Evolutionary conservation across 331 rosid genomes (phyloP), one percentile per base, ranked within the genome.

Genomic region (Acacia pycnantha): DNA sequence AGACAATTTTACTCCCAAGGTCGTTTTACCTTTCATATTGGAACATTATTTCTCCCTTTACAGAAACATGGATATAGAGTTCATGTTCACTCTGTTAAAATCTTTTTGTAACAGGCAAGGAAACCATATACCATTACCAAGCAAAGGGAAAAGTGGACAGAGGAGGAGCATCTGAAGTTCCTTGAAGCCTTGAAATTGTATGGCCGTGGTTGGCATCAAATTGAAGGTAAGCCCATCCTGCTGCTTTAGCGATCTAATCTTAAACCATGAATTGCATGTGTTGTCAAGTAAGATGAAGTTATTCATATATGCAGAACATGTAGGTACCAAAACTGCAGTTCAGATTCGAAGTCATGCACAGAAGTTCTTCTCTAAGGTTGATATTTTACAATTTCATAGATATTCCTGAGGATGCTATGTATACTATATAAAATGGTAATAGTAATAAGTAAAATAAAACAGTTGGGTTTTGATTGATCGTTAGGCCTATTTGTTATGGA

Each of bases 341-440:
- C 99, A 96, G 90, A 96, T 96, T 83, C 94, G 99, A 85, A 96
- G 99, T 85, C 99, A 96, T 88, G 99, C 99, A 81, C 99, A 96
- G 82, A 96, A 96, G 86, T 96, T 96, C 89, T 96, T 96, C 89
- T 91, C 98, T 86, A 96, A 96, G 99, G 99, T 96, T 53, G 56
- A 31, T 67, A 71, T 24, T 67, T 54, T 53, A 56, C 11, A 56
- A 50, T 76, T 67, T 21, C 33, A 59, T 69, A n/a, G 37, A 74
- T 73, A 61, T 53, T 51, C 5, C 14, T 73, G 12, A 19, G 40
- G 58, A 41, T 53, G 59, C 33, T 29, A 10, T 56, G 53, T 61
- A 70, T 69, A 9, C 3, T 31, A 33, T 33, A 31, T 14, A 29
- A 65, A 65, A 15, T 31, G 2, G 31, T 62, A 27, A 27, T 27